These are phyloP conservation scores for Breviolum minutum DNA, from an alignment of 73 alveolate genomes.

Conservation along the genomic window DNA sequence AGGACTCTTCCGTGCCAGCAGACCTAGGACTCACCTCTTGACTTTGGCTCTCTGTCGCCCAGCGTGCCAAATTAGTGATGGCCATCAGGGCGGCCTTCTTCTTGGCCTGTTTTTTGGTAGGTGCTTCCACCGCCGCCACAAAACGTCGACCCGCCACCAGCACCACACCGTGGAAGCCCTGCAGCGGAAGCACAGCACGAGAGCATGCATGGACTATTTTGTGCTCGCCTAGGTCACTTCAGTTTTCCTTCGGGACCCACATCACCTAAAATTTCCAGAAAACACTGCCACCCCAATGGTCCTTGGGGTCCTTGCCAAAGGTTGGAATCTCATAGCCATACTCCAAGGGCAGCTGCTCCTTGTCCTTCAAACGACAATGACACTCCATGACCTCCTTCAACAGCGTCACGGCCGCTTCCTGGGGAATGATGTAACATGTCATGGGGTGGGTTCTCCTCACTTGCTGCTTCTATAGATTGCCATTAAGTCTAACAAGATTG, in stretches of 20 bases:
- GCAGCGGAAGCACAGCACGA: not conserved
- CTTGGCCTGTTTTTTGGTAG: not conserved
- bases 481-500: no score
- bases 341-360: not conserved
- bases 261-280: no score
- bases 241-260: no score
- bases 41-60: not conserved
- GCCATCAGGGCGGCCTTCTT: not conserved
- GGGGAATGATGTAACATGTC: not conserved
- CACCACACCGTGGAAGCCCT: not conserved
- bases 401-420: conserved; percentile 11
- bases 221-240: no score
- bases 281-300: no score
- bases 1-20: not conserved
- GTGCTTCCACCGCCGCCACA: not conserved
- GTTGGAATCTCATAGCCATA: not conserved
- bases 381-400: conserved; percentile 11
- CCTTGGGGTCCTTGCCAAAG: no score
- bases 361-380: not conserved
- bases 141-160: not conserved
- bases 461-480: no score
- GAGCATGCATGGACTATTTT: no score
- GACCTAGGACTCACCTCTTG: not conserved
- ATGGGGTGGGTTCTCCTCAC: no score
- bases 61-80: not conserved